These are phyloP conservation scores for Pythium sukuiense DNA, from an alignment of 352 stramenopile species.

Conservation along the genomic window DNA sequence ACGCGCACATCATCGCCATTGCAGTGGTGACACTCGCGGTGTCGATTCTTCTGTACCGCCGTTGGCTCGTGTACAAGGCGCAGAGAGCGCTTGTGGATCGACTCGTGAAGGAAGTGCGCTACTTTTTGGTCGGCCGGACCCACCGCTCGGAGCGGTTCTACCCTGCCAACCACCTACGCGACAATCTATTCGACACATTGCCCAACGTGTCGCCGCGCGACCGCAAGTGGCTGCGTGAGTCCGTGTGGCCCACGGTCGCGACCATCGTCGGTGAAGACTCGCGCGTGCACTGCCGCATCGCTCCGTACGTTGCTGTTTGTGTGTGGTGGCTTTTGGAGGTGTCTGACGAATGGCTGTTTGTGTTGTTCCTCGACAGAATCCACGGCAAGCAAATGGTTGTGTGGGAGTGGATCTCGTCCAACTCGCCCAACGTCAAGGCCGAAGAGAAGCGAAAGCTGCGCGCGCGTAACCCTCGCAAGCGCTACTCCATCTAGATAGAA, in stretches of 20 bases:
- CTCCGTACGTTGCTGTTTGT: slow-evolving; percentile 38
- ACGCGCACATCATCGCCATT: slow-evolving; percentile 41
- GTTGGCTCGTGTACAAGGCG: slow-evolving; percentile 41
- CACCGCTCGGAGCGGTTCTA: slow-evolving; percentile 43
- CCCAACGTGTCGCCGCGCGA: slow-evolving; percentile 35
- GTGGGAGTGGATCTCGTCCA: slow-evolving; percentile 63
- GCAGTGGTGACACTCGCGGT: slow-evolving; percentile 30
- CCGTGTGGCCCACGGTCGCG: slow-evolving; percentile 59
- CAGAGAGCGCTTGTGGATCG: slow-evolving; percentile 56
- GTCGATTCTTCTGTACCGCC: slow-evolving; percentile 32
- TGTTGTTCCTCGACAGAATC: slow-evolving; percentile 11
- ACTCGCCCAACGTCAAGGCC: slow-evolving; percentile 33
- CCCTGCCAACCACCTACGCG: slow-evolving; percentile 53
- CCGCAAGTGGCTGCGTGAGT: slow-evolving; percentile 51
- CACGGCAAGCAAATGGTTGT: slow-evolving; percentile 47
- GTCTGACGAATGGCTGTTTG: neutral
- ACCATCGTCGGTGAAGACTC: slow-evolving; percentile 59
- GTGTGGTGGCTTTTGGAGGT: neutral
- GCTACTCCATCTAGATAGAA: slow-evolving; percentile 25
- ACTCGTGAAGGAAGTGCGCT: slow-evolving; percentile 71
- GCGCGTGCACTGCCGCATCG: slow-evolving; percentile 39
- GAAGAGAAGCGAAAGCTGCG: slow-evolving; percentile 14
- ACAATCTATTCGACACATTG: slow-evolving; percentile 55
- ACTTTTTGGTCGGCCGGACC: slow-evolving; percentile 51
- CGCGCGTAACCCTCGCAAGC: slow-evolving; percentile 21